A percentile compares a stretch with the other conserved stretches of the same genome.
phyloP scores from a whole-genome alignment of 345 rosid genomes.

The Theobroma cacao region DNA sequence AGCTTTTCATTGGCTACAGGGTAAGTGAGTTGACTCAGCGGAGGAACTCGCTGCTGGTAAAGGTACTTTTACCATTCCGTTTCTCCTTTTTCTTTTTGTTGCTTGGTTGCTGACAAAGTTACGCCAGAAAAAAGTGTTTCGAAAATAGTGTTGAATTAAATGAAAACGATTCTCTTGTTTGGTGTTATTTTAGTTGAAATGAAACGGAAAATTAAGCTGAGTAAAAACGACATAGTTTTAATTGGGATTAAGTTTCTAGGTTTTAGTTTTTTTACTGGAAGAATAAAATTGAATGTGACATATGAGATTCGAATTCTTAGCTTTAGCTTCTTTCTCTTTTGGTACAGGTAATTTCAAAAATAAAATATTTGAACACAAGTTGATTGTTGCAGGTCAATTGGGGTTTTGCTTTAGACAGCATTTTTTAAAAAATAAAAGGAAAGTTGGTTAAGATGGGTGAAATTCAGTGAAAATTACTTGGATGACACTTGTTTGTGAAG shows the following conservation, averaged over 20 bases:
- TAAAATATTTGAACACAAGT: slow-evolving; percentile 1
- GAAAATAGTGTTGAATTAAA: neutral
- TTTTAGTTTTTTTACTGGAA: slow-evolving; percentile 5
- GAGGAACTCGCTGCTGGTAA: slow-evolving; percentile 11
- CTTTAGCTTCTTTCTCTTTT: slow-evolving; percentile 2
- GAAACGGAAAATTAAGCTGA: slow-evolving; percentile 2
- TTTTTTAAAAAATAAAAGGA: neutral
- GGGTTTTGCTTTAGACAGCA: slow-evolving; percentile 1
- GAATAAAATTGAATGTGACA: neutral
- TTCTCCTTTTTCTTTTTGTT: slow-evolving; percentile 26
- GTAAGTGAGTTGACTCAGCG: slow-evolving; percentile 31
- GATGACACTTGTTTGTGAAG: slow-evolving; percentile 13
- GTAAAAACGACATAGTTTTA: neutral
- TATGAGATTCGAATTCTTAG: slow-evolving; percentile 5
- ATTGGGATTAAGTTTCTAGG: neutral
- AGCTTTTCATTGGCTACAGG: slow-evolving; percentile 35
- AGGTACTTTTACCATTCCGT: slow-evolving; percentile 7
- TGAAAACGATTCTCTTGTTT: neutral
- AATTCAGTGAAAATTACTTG: neutral
- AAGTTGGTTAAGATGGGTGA: neutral
- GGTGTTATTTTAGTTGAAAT: slow-evolving; percentile 2
- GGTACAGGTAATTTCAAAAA: neutral
- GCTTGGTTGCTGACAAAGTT: slow-evolving; percentile 31
- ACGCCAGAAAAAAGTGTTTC: slow-evolving; percentile 4
- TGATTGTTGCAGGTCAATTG: slow-evolving; percentile 14